A percentile compares a stretch with the other conserved stretches of the same genome.
These are phyloP conservation scores for Nothophoma quercina DNA, from an alignment of 2,329 filamentous ascomycete genomes.

Conservation along the genomic window DNA sequence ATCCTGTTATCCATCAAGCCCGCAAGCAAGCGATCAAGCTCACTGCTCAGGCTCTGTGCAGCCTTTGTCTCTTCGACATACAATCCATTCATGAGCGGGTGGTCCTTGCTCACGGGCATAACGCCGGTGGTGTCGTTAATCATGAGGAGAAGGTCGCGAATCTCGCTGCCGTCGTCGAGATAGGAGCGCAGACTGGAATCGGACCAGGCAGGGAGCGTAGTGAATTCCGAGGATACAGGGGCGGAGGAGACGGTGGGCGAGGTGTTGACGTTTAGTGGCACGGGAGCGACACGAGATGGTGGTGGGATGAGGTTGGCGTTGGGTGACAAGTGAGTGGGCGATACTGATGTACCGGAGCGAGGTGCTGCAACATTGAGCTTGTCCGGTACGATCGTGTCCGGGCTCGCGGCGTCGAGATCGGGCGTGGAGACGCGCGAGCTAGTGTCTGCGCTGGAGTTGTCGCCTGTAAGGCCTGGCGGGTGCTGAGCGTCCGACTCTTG, in stretches of 20 bases:
- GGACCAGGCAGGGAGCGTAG: conserved; percentile 77
- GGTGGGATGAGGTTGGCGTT: conserved; percentile 29
- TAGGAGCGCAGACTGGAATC: conserved; percentile 86
- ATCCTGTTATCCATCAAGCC: conserved; percentile 71
- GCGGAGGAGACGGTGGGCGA: conserved; percentile 34
- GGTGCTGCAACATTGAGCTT: conserved; percentile 32
- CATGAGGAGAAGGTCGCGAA: conserved; percentile 87
- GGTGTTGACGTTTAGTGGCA: conserved; percentile 25
- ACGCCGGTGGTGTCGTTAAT: conserved; percentile 92
- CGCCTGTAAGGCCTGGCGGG: conserved; percentile 72
- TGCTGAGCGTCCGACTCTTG: conserved; percentile 46
- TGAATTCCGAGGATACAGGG: conserved; percentile 51
- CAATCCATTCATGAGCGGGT: conserved; percentile 80
- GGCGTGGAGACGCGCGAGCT: conserved; percentile 48
- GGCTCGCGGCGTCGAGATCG: conserved; percentile 39
- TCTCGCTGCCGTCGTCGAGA: conserved; percentile 87
- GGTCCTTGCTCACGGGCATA: conserved; percentile 78
- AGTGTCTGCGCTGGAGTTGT: conserved; percentile 73
- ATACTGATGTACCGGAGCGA: conserved; percentile 26
- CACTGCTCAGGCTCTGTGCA: conserved; percentile 85
- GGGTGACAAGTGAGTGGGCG: conserved; percentile 35
- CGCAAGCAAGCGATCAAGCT: conserved; percentile 86
- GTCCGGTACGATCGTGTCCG: conserved; percentile 37
- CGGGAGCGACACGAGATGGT: conserved; percentile 49
- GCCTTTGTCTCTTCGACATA: conserved; percentile 89